Percentiles rank a stretch among this genome's conserved stretches.
Conservation (phyloP, 208 protist genomes). For the Trypanosoma cruzi region DNA sequence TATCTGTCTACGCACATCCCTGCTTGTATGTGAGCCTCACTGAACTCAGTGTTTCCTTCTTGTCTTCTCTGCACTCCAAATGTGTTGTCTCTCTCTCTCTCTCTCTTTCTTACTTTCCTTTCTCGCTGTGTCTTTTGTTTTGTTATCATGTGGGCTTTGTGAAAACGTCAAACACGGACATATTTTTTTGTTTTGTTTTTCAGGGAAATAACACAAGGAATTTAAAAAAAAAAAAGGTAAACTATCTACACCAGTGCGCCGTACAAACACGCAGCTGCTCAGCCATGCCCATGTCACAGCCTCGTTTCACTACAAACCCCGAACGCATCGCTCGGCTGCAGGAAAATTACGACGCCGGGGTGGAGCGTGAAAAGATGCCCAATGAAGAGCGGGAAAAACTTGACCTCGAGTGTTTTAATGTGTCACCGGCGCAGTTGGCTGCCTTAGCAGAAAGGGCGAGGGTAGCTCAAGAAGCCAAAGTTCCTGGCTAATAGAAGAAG, state of each 20-base stretch:
- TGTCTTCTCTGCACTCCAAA: too few species aligned
- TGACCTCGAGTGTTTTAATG: slow-evolving; percentile 29
- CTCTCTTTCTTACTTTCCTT: too few species aligned
- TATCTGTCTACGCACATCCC: too few species aligned
- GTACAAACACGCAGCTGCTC: too few species aligned
- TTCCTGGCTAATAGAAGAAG: not conserved
- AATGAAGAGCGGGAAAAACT: slow-evolving; percentile 51
- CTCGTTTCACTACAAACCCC: slow-evolving; percentile 60
- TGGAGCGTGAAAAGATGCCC: too few species aligned
- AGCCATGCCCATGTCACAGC: slow-evolving; percentile 60
- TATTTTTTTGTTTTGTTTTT: too few species aligned
- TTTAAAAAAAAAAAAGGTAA: slow-evolving; percentile 1
- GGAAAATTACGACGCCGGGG: slow-evolving; percentile 71
- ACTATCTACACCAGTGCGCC: not conserved
- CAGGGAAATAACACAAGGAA: not conserved
- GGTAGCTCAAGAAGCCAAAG: slow-evolving; percentile 20
- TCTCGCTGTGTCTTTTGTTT: too few species aligned
- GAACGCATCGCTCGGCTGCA: slow-evolving; percentile 60
- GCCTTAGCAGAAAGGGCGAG: slow-evolving; percentile 1
- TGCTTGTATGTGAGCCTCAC: too few species aligned
- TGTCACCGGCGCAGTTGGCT: slow-evolving; percentile 4
- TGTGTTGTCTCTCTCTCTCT: too few species aligned
- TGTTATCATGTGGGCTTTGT: too few species aligned
- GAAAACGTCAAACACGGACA: too few species aligned
- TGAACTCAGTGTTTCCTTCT: too few species aligned